Percentiles rank a stretch among this genome's conserved stretches.
Conservation (phyloP, 805 yeast species). For the Wickerhamiella lipophila region DNA sequence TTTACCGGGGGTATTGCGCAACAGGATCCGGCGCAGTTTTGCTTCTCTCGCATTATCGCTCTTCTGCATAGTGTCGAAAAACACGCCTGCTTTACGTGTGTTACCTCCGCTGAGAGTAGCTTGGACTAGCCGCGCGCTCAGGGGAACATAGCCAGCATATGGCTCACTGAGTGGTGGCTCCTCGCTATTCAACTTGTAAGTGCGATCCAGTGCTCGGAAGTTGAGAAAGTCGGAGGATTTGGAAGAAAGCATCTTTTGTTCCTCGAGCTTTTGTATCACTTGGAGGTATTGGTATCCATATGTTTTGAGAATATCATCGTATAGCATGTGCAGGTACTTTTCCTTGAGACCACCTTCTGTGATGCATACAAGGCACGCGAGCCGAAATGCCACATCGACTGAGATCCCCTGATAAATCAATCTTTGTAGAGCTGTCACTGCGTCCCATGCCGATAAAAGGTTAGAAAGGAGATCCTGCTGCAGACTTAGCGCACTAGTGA, state of each 20-base stretch:
- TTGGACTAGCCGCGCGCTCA: slow-evolving; percentile 57
- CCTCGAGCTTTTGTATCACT: slow-evolving; percentile 37
- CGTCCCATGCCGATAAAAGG: slow-evolving; percentile 32
- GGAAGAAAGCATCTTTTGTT: slow-evolving; percentile 36
- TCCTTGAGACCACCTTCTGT: slow-evolving; percentile 62
- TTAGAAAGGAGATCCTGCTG: slow-evolving; percentile 54
- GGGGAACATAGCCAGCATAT: slow-evolving; percentile 73
- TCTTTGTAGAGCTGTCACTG: slow-evolving; percentile 33
- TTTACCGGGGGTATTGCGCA: slow-evolving; percentile 26
- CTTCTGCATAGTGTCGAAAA: slow-evolving; percentile 20
- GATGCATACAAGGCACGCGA: slow-evolving; percentile 46
- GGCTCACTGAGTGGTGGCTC: slow-evolving; percentile 22
- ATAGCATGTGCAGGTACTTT: slow-evolving; percentile 34
- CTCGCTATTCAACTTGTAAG: slow-evolving; percentile 25
- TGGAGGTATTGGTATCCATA: slow-evolving; percentile 49
- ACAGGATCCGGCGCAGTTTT: slow-evolving; percentile 26
- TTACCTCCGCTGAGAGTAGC: slow-evolving; percentile 37
- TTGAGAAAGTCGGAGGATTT: slow-evolving; percentile 26
- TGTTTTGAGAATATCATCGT: slow-evolving; percentile 41
- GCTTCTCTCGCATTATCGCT: slow-evolving; percentile 23
- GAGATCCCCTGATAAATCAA: slow-evolving; percentile 38
- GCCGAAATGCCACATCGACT: slow-evolving; percentile 36
- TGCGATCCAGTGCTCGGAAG: slow-evolving; percentile 20
- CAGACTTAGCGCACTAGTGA: slow-evolving; percentile 24
- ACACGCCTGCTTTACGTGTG: slow-evolving; percentile 5